Base-by-base conservation (phyloP, 352 stramenopile genomes). In the Globisporangium polare region DNA sequence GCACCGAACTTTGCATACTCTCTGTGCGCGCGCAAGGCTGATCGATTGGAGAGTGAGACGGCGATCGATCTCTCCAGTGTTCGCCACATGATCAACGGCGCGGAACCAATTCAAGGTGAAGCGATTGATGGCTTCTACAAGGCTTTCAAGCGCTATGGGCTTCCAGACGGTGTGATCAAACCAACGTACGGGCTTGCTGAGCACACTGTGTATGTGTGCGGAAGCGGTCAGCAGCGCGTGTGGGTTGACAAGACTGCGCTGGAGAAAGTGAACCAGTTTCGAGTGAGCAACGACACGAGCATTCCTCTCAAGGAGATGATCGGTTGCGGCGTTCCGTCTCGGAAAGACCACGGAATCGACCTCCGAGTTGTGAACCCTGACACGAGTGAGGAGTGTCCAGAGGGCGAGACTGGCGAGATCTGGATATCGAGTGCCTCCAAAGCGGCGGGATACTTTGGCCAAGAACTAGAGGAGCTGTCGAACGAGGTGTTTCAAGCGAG, bases 121-220 rank as follows among this genome's bases (percentile, higher is more conserved):
- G 80, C 86, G 0, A 86, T 98, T 2, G 78, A 96, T 47, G 73
- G 69, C 2, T 98, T 98, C 56, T 90, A 96, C 63, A 71, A 68
- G 5, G 85, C 81, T 2, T 99, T 99, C 74, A 71, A 63, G 52
- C 83, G 76, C 7, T 97, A 90, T 68, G 92, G 94, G 13, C 74
- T 99, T 2, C 50, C 59, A 1, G 49, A 74, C 1, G 82, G 80
- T 35, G 94, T 98, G 5, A 92, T 99, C 59, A 97, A 94, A 63
- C 96, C 96, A 3, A 99, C 95, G 17, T 99, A 99, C 73, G 98
- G 98, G n/a, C 77, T 99, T n/a, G 98, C 98, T 10, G 98, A 99
- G 77, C 94, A 99, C 72, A 99, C 97, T 1, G 98, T 99, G 35
- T 99, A 98, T 73, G 97, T 99, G 54, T 99, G 92, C 56, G 96